Conservation (phyloP, 177 flowering plant genomes). For the Vitis hybrid region DNA sequence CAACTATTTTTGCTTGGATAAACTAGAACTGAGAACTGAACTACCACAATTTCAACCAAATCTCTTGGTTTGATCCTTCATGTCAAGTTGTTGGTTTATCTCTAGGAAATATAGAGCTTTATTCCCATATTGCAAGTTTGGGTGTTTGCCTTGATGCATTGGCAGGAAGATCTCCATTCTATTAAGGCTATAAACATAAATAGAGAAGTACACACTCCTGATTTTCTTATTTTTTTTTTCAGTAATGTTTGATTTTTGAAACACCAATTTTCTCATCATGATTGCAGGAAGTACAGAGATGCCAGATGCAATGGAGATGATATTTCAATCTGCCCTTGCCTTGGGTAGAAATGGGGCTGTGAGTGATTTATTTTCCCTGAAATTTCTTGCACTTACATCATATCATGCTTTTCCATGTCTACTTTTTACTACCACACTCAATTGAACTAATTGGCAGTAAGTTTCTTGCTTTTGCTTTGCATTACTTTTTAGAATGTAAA, state of each 20-base stretch:
- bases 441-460: not conserved
- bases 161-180: no score
- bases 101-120: not conserved
- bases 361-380: slow-evolving; percentile 27
- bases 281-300: slow-evolving; percentile 73
- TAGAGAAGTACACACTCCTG: no score
- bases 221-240: not conserved
- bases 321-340: slow-evolving; percentile 86
- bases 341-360: slow-evolving; percentile 87
- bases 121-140: not conserved
- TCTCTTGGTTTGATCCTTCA: not conserved
- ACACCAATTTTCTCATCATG: not conserved
- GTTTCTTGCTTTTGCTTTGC: not conserved
- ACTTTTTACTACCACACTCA: not conserved
- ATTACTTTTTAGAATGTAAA: not conserved
- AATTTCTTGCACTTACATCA: not conserved
- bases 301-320: slow-evolving; percentile 97
- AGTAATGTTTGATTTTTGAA: not conserved
- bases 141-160: no score
- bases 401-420: slow-evolving; percentile 10
- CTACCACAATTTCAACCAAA: not conserved
- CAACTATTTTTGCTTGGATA: not conserved
- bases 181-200: no score
- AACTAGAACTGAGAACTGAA: not conserved
- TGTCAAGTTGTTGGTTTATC: not conserved